Evolutionary conservation across 2,329 filamentous ascomycete species (phyloP).

Genomic region (Zasmidium angulare): DNA sequence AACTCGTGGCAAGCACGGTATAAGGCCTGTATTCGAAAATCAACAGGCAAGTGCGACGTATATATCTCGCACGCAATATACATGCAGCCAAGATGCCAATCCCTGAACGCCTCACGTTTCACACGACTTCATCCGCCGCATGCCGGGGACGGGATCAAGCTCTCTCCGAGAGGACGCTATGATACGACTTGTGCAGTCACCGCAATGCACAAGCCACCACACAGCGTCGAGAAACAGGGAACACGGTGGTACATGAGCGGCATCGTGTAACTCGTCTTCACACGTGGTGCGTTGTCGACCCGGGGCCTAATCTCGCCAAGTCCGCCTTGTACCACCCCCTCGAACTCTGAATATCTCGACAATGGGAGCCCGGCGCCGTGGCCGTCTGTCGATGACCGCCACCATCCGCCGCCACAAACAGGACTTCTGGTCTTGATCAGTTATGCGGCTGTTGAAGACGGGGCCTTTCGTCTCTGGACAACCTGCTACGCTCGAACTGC

Average conservation of each 20-base stretch:
- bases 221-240: background rate
- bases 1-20: too few relatives aligned
- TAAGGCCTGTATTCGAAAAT: too few relatives aligned
- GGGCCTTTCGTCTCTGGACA: constrained; percentile 10
- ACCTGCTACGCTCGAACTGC: constrained; percentile 2
- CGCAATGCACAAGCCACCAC: background rate
- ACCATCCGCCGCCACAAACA: background rate
- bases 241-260: background rate
- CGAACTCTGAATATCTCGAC: too few relatives aligned
- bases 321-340: background rate
- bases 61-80: background rate
- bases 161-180: background rate
- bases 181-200: background rate
- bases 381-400: background rate
- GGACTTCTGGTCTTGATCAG: background rate
- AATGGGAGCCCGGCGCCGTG: background rate
- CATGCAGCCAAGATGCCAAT: background rate
- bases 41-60: too few relatives aligned
- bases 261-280: background rate
- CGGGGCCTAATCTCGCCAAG: background rate
- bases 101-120: background rate
- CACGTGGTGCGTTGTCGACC: background rate
- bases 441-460: constrained; percentile 10
- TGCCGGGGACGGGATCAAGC: background rate
- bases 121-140: background rate